Evolutionary conservation across 768 basidiomycete species (phyloP), one percentile per base, ranked within the genome.

Genomic region (Fibroporia radiculosa): DNA sequence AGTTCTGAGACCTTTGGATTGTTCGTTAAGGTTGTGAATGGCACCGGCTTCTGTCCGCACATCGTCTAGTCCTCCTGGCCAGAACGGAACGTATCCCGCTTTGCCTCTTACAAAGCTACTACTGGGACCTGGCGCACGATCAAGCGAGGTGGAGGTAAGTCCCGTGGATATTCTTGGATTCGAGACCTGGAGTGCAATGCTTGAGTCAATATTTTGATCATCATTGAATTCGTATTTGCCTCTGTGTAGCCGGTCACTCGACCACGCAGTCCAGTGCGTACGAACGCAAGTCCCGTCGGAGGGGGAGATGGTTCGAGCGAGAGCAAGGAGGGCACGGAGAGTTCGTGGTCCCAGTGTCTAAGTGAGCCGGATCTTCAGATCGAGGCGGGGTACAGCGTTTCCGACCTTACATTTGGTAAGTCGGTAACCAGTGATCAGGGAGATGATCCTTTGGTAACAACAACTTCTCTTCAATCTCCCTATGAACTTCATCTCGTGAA

Each of bases 71-170:
- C 96, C 96, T 36, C 96, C 96, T 5, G 96, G 96, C 67, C 82
- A 77, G 64, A 98, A 98, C 1, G 96, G 96, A 7, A 93, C 78
- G 64, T 93, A 80, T 34, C 86, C 85, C 18, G 92, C 86, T 64
- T 95, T 96, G 35, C 96, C 96, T 46, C 93, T 73, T 16, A 98
- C 93, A 63, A 98, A 98, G 44, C 77, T 82, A 43, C 77, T 73
- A 46, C 72, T 73, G 0, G 84, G 75, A 12, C 81, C 90, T 6
- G 93, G 93, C 3, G 88, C 85, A 40, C 95, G 79, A 49, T 84
- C 78, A 47, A 93, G 64, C 23, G 89, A 88, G 1, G 88, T 91
- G 10, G 93, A 96, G 1, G 83, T 89, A 3, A 88, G 68, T 14
- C 88, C 87, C 13, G 80, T 82, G 14, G 75, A 60, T n/a, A 73